Conservation (phyloP, 129 eudicot genomes). For the Cynara cardunculus region DNA sequence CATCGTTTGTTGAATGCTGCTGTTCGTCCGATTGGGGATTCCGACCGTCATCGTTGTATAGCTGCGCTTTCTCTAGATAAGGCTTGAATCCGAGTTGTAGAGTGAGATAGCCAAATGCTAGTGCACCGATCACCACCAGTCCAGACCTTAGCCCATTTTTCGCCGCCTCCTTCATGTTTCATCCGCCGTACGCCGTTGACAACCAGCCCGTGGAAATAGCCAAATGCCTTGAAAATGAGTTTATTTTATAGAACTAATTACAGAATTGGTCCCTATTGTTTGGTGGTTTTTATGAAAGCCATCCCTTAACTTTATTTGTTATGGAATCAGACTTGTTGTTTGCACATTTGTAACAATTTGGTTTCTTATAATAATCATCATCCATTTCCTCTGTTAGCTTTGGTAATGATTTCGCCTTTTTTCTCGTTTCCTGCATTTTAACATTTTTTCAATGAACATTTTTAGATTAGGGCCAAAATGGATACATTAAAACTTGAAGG, state of each 20-base stretch:
- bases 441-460: too few species aligned
- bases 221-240: background rate
- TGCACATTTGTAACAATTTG: too few species aligned
- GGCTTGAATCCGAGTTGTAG: constrained; percentile 60
- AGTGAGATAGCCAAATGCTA: constrained; percentile 62
- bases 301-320: background rate
- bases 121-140: constrained; percentile 54
- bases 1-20: constrained; percentile 2
- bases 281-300: background rate
- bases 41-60: constrained; percentile 18
- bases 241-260: background rate
- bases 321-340: background rate
- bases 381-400: too few species aligned
- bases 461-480: too few species aligned
- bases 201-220: background rate
- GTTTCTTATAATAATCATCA: too few species aligned
- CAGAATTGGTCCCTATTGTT: background rate
- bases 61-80: constrained; percentile 57
- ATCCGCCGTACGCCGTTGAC: too few species aligned
- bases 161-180: constrained; percentile 47
- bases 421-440: too few species aligned
- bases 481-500: too few species aligned
- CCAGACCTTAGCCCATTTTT: constrained; percentile 65
- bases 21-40: constrained; percentile 2
- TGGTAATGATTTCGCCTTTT: too few species aligned